phyloP scores from a whole-genome alignment of 176 grass and related monocot genomes.

The Saccharum spontaneum region DNA sequence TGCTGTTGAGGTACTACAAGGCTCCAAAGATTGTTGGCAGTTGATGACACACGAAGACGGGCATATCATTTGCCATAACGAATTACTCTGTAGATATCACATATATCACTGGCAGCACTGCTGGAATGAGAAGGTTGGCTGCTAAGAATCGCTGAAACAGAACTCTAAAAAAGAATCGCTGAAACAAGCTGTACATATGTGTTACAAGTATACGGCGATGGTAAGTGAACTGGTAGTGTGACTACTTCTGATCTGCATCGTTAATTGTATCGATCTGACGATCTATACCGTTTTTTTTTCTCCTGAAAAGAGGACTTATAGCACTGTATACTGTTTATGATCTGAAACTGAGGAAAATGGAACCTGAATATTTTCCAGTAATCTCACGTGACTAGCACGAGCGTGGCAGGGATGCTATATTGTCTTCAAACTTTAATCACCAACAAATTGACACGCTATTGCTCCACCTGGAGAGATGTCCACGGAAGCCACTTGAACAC shows the following conservation, averaged over 20 bases:
- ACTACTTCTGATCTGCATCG: neutral
- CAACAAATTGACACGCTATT: neutral
- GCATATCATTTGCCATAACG: neutral
- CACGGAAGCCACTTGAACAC: neutral
- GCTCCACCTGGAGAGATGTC: neutral
- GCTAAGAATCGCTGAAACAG: neutral
- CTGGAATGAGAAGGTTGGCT: neutral
- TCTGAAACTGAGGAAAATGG: neutral
- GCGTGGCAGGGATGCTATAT: neutral
- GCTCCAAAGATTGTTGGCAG: conserved; percentile 53
- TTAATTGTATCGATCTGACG: neutral
- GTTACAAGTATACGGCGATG: neutral
- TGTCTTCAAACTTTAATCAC: neutral
- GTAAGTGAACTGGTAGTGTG: neutral
- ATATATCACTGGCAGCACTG: neutral
- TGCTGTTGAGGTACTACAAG: conserved; percentile 84
- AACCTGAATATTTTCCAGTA: neutral
- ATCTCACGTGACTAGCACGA: neutral
- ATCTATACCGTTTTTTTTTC: neutral
- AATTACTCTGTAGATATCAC: neutral
- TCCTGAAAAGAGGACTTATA: neutral
- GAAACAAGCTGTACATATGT: conserved; percentile 15
- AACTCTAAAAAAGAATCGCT: neutral
- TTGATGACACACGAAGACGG: neutral
- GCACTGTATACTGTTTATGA: neutral